These are phyloP conservation scores for Ganoderma meredithae DNA, from an alignment of 1,284 basidiomycete genomes.

Conservation along the genomic window DNA sequence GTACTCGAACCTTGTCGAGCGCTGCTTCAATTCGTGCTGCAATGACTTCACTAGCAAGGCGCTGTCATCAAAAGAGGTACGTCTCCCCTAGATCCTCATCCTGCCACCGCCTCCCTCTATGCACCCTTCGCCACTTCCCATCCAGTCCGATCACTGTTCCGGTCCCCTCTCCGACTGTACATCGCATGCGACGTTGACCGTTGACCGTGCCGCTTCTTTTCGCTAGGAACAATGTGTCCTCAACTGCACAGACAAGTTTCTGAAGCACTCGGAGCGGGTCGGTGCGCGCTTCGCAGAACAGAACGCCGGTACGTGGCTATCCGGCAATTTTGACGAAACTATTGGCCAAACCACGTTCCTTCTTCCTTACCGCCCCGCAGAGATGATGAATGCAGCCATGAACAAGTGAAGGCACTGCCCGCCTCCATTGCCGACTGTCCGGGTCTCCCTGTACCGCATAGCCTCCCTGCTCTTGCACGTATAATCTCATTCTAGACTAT, in stretches of 20 bases:
- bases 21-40: constrained; percentile 94
- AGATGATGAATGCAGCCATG: constrained; percentile 41
- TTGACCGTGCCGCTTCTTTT: neutral
- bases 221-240: constrained; percentile 72
- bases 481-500: constrained; percentile 22
- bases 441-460: constrained; percentile 26
- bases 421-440: neutral
- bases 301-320: constrained; percentile 77
- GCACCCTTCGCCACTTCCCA: constrained; percentile 9
- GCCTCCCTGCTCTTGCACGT: constrained; percentile 24
- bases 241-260: constrained; percentile 91
- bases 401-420: constrained; percentile 21
- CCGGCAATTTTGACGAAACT: neutral
- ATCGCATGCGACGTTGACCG: constrained; percentile 2
- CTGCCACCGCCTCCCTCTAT: neutral
- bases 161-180: neutral
- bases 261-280: constrained; percentile 96
- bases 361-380: constrained; percentile 30
- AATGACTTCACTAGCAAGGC: constrained; percentile 98
- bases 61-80: constrained; percentile 91
- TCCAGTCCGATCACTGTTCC: constrained; percentile 8
- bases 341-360: constrained; percentile 2
- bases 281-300: constrained; percentile 92
- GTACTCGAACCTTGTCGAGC: constrained; percentile 96
- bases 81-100: constrained; percentile 28